Conservation (phyloP, 495 filamentous ascomycete species). For the Astrothelium subdiscretum region DNA sequence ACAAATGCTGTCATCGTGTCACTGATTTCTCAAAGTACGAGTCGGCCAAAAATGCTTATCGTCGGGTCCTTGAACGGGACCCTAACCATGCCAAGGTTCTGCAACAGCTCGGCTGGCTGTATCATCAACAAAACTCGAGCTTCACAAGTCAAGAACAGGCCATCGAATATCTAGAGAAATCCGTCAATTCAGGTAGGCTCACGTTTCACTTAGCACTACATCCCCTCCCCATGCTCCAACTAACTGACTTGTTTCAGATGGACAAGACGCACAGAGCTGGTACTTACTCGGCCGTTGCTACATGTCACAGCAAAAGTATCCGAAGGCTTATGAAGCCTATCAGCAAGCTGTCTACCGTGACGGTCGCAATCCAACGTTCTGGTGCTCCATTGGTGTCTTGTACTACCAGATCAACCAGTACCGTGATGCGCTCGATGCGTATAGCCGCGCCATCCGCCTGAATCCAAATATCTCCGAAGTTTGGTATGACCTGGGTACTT, state of each 20-base stretch:
- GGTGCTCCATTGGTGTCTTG: slow-evolving; percentile 98
- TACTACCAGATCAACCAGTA: slow-evolving; percentile 99
- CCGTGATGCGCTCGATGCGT: slow-evolving; percentile 94
- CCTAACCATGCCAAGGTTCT: slow-evolving; percentile 96
- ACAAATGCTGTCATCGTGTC: slow-evolving; percentile 12
- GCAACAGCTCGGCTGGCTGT: slow-evolving; percentile 95
- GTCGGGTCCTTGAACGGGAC: slow-evolving; percentile 85
- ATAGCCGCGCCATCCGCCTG: slow-evolving; percentile 92
- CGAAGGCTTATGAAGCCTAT: slow-evolving; percentile 97
- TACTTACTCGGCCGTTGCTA: slow-evolving; percentile 96
- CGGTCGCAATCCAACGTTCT: slow-evolving; percentile 96
- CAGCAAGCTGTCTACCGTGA: slow-evolving; percentile 98
- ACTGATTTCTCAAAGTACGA: slow-evolving; percentile 57
- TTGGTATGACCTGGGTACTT: slow-evolving; percentile 95
- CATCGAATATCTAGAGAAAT: slow-evolving; percentile 96
- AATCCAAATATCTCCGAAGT: slow-evolving; percentile 99
- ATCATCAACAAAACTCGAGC: slow-evolving; percentile 86
- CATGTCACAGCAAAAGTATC: slow-evolving; percentile 99
- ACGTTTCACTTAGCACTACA: neutral
- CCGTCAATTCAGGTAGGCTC: slow-evolving; percentile 82
- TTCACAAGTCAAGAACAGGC: slow-evolving; percentile 88
- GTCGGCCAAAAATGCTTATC: slow-evolving; percentile 80
- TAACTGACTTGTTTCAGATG: slow-evolving; percentile 46
- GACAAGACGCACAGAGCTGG: slow-evolving; percentile 94
- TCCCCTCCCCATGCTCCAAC: slow-evolving; percentile 5